Percentiles rank a stretch among this genome's conserved stretches.
Evolutionary conservation across 805 yeast genomes (phyloP).

Genomic region (Cyberlindnera bimundalis): DNA sequence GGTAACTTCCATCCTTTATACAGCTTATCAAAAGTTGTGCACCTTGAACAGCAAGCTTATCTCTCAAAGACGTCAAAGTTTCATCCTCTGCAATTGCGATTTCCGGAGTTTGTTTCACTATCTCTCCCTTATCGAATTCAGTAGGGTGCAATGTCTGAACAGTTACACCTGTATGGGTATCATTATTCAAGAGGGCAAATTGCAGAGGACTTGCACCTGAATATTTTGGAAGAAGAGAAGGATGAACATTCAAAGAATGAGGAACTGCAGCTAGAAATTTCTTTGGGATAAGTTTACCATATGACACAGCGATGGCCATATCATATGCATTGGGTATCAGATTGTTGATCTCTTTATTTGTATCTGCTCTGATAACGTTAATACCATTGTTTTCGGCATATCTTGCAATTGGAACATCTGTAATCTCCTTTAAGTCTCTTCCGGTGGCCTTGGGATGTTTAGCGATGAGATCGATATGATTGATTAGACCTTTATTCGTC

Average conservation of each 20-base stretch:
- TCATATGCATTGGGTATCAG: conserved; percentile 39
- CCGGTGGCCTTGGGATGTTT: conserved; percentile 64
- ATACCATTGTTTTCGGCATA: conserved; percentile 36
- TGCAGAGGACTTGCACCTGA: conserved; percentile 93
- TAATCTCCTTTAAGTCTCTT: conserved; percentile 42
- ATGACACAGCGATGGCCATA: conserved; percentile 87
- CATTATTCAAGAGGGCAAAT: conserved; percentile 64
- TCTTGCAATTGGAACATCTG: conserved; percentile 52
- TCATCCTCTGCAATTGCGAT: conserved; percentile 41
- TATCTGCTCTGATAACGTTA: conserved; percentile 49
- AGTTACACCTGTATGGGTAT: conserved; percentile 71
- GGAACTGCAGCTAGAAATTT: conserved; percentile 44
- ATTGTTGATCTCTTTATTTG: conserved; percentile 35
- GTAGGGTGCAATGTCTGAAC: conserved; percentile 89
- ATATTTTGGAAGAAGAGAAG: conserved; percentile 77
- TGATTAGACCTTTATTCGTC: conserved; percentile 20
- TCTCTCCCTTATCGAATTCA: conserved; percentile 75
- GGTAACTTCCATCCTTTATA: conserved; percentile 33
- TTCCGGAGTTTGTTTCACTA: conserved; percentile 54
- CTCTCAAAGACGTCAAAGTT: conserved; percentile 42
- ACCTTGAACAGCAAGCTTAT: conserved; percentile 56
- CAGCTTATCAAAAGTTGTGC: conserved; percentile 52
- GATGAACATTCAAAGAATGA: conserved; percentile 85
- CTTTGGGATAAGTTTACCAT: conserved; percentile 76
- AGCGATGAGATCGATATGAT: conserved; percentile 57